These are phyloP conservation scores for Talaromyces nanjingensis DNA, from an alignment of 495 filamentous ascomycete genomes.

Conservation along the genomic window DNA sequence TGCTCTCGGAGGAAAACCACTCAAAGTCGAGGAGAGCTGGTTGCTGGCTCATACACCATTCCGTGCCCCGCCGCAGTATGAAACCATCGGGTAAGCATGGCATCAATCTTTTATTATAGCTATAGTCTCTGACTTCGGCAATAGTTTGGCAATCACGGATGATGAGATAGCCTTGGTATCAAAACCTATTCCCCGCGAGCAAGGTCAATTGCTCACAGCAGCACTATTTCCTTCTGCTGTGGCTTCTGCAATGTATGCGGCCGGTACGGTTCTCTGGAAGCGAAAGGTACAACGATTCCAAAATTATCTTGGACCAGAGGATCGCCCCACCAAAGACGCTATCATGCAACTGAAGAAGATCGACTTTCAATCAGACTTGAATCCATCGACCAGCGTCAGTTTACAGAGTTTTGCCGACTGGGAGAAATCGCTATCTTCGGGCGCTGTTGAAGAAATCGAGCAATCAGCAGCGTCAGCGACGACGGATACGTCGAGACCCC, in stretches of 20 bases:
- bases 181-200: constrained; percentile 29
- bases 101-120: not conserved
- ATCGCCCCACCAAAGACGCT: not conserved
- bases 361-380: constrained; percentile 6
- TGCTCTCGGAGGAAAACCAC: constrained; percentile 41
- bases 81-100: constrained; percentile 46
- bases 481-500: constrained; percentile 13
- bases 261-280: constrained; percentile 24
- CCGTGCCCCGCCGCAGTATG: constrained; percentile 52
- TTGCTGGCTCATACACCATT: constrained; percentile 54
- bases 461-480: constrained; percentile 18
- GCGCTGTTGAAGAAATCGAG: constrained; percentile 17
- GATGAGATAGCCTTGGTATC: constrained; percentile 45
- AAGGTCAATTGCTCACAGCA: constrained; percentile 26
- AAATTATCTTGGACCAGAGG: not conserved
- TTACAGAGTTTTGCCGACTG: constrained; percentile 12
- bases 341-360: not conserved
- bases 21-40: constrained; percentile 44
- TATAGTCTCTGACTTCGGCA: not conserved
- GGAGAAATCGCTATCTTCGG: constrained; percentile 14
- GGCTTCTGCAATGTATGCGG: constrained; percentile 31
- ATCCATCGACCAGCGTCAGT: constrained; percentile 12
- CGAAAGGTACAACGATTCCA: constrained; percentile 26
- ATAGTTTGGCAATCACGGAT: constrained; percentile 47
- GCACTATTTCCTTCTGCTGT: constrained; percentile 29